phyloP scores from a whole-genome alignment of 306 rosid species.

The Malus domestica region DNA sequence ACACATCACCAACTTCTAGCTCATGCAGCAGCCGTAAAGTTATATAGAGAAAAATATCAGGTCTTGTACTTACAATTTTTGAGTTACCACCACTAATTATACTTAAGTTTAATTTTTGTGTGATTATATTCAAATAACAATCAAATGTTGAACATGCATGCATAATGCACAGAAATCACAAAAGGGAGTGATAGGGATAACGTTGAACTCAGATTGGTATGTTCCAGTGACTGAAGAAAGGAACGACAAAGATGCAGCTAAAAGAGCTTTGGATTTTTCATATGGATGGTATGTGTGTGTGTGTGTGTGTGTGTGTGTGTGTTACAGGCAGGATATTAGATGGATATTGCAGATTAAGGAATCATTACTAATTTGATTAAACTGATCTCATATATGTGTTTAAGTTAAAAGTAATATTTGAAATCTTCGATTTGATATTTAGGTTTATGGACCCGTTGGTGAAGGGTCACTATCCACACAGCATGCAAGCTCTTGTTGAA shows the following conservation, averaged over 20 bases:
- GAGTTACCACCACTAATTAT: neutral
- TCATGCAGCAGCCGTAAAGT: neutral
- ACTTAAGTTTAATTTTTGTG: too few relatives aligned
- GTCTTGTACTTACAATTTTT: neutral
- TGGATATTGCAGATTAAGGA: neutral
- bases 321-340: too few relatives aligned
- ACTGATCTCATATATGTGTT: too few relatives aligned
- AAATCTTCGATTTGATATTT: neutral
- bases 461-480: neutral
- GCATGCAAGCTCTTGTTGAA: neutral
- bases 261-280: neutral
- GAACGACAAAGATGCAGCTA: neutral
- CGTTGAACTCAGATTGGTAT: neutral
- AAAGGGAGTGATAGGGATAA: neutral
- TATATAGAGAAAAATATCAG: neutral
- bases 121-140: neutral
- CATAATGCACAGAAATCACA: neutral
- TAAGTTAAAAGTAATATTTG: too few relatives aligned
- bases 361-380: too few relatives aligned
- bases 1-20: neutral
- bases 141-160: neutral
- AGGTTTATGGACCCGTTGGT: slow-evolving; percentile 1
- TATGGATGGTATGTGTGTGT: neutral
- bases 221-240: neutral
- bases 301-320: neutral